phyloP scores from a whole-genome alignment of 257 asterid species.

The Lycium barbarum region DNA sequence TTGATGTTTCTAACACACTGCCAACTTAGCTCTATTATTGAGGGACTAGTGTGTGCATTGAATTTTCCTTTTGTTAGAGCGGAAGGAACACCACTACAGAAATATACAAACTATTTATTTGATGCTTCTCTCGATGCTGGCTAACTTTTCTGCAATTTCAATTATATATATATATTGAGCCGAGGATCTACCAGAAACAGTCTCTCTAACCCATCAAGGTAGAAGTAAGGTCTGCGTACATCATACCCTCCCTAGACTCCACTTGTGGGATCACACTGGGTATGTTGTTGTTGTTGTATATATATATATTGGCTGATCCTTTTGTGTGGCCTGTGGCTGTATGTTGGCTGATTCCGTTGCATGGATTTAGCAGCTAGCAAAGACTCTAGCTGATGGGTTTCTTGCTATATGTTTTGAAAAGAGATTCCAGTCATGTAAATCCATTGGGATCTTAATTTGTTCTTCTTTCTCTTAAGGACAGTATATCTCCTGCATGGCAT shows the following conservation, averaged over 20 bases:
- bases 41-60: background rate
- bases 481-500: background rate
- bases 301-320: background rate
- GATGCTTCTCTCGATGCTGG: background rate
- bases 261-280: too few relatives aligned
- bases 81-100: background rate
- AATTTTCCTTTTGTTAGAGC: background rate
- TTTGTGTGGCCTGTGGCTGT: background rate
- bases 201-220: too few relatives aligned
- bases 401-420: too few relatives aligned
- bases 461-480: background rate
- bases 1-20: background rate
- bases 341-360: background rate
- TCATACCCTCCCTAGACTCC: too few relatives aligned
- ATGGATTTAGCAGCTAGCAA: background rate
- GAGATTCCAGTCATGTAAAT: too few relatives aligned
- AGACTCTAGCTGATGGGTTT: background rate
- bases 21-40: background rate
- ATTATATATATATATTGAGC: too few relatives aligned
- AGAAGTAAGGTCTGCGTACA: too few relatives aligned
- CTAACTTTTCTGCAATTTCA: background rate
- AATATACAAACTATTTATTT: background rate
- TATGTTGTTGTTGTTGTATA: too few relatives aligned
- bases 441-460: too few relatives aligned
- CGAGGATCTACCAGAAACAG: too few relatives aligned